phyloP scores from a whole-genome alignment of 345 rosid species.

The Clarkia xantiana region DNA sequence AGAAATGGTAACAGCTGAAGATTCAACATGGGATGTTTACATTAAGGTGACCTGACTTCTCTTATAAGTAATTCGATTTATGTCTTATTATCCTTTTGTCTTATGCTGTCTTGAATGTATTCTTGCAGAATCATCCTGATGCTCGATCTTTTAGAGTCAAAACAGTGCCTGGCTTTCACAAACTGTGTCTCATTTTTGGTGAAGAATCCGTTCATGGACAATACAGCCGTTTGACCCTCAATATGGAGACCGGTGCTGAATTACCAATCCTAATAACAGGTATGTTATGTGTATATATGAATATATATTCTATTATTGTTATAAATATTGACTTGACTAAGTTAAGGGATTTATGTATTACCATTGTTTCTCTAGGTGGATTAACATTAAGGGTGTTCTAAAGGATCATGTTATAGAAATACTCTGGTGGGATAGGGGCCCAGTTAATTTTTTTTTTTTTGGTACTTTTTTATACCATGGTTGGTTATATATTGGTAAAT shows the following conservation, averaged over 20 bases:
- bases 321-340: too few species aligned
- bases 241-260: constrained; percentile 21
- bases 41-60: constrained; percentile 32
- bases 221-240: constrained; percentile 52
- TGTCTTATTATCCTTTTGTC: constrained; percentile 8
- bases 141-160: constrained; percentile 72
- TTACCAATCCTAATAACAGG: constrained; percentile 32
- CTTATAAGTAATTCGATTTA: too few species aligned
- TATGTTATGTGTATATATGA: constrained; percentile 10
- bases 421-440: too few species aligned
- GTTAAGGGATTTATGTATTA: too few species aligned
- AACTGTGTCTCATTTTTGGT: constrained; percentile 60
- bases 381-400: too few species aligned
- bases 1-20: constrained; percentile 75
- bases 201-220: constrained; percentile 46
- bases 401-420: too few species aligned
- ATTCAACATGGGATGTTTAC: constrained; percentile 54
- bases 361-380: too few species aligned
- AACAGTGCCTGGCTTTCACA: constrained; percentile 62
- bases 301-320: too few species aligned
- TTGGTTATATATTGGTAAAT: too few species aligned
- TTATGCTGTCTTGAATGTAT: constrained; percentile 12
- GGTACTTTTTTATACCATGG: too few species aligned
- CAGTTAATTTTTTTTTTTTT: too few species aligned
- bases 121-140: constrained; percentile 67